Evolutionary conservation across 805 yeast species (phyloP).

Genomic region (Lachancea thermotolerans): DNA sequence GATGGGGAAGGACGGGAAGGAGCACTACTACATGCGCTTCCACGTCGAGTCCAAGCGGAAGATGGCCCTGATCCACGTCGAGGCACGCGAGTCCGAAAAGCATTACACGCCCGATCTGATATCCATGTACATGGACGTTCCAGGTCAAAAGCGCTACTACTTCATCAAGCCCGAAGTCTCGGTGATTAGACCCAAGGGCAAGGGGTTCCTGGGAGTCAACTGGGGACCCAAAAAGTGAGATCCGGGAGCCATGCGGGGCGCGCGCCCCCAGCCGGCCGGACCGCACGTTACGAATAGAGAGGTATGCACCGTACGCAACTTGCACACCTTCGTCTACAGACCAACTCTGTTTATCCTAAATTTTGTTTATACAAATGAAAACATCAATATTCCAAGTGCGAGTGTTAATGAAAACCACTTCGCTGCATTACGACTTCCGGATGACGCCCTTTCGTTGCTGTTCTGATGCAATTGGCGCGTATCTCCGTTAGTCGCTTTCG

Average conservation of each 20-base stretch:
- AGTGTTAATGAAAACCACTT: not conserved
- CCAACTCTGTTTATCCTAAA: constrained; percentile 4
- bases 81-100: constrained; percentile 60
- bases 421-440: not conserved
- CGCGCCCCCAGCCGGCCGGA: no score
- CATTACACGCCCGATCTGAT: constrained; percentile 62
- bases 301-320: no score
- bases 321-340: not conserved
- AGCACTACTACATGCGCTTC: constrained; percentile 77
- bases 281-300: no score
- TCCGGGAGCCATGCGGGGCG: not conserved
- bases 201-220: constrained; percentile 70
- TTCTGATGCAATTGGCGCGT: not conserved
- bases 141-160: constrained; percentile 61
- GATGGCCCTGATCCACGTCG: constrained; percentile 69
- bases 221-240: constrained; percentile 77
- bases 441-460: not conserved
- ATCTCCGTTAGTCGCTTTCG: constrained; percentile 1
- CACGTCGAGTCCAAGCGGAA: constrained; percentile 67
- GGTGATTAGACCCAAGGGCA: constrained; percentile 33
- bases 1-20: constrained; percentile 68
- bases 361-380: constrained; percentile 1
- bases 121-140: constrained; percentile 69
- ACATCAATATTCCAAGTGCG: constrained; percentile 3
- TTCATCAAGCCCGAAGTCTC: constrained; percentile 57